Base-by-base conservation (phyloP, 2,329 filamentous ascomycete species). In the Chaetomium strumarium region DNA sequence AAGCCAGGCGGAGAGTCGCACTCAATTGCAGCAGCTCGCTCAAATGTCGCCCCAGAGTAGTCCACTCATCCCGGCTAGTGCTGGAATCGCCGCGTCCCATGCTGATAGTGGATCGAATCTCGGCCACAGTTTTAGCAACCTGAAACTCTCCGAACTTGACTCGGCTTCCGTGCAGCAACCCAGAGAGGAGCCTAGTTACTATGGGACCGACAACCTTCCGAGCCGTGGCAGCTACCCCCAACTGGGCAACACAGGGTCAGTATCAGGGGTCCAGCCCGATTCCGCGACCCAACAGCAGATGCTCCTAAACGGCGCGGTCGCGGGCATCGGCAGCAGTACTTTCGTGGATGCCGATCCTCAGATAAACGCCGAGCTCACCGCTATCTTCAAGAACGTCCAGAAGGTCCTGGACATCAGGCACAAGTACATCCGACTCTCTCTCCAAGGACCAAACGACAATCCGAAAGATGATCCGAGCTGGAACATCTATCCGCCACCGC, bases 381-480 rank as follows among this genome's bases (percentile, higher is more conserved):
- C 83, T 17, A 96, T 99, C 59, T 96, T 95, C 63, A 85, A 84
- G 59, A 95, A 93, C 60, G 90, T 99, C 51, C 88, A 95, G 67
- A 86, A 86, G 60, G 82, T 97, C n/a, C 71, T 96, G 42, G 89
- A 96, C 62, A 76, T 91, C 38, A 83, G 93, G 55, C 85, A 90
- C 67, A 95, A 90, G 63, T 99, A 97, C 69, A 88, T 97, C 48
- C 75, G 81, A 1, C 71, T 96, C 14, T 97, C 93, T 0, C 74
- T 91, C 17, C 93, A 99, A 66, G 80, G 86, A 10, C 79, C 85
- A 8, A 79, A 81, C 12, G 89, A 96, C 66, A 96, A 97, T 61
- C 93, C 93, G 1, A 90, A 90, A 62, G 90, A 97, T 66, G 81
- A 86, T 16, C 78, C 84, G 0, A 79, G 76, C 46, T 99, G 92